phyloP scores from a whole-genome alignment of 495 filamentous ascomycete genomes.

The Daldinia caldariorum region DNA sequence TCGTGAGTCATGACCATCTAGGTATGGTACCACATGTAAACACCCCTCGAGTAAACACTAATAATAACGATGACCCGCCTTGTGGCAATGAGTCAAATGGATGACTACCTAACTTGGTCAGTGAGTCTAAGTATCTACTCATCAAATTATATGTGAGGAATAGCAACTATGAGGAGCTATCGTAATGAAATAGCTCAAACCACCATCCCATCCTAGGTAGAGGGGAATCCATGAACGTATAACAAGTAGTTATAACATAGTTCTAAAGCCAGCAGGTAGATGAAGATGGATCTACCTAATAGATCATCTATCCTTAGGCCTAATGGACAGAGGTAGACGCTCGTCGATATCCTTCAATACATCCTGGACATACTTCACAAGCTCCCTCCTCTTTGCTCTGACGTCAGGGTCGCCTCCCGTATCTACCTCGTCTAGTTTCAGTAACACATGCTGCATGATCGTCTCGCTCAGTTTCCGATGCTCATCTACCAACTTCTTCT shows the following conservation, averaged over 20 bases:
- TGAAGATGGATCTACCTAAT: background rate
- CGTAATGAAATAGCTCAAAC: background rate
- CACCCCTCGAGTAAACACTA: background rate
- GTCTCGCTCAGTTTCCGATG: conserved; percentile 84
- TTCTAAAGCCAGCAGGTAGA: conserved; percentile 4
- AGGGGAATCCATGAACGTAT: background rate
- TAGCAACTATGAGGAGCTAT: background rate
- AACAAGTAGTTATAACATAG: background rate
- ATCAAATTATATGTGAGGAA: background rate
- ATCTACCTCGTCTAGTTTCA: conserved; percentile 89
- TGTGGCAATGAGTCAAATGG: background rate
- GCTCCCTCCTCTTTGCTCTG: conserved; percentile 72
- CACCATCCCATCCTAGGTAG: background rate
- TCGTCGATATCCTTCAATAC: conserved; percentile 71
- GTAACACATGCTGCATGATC: conserved; percentile 79
- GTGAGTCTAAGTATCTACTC: background rate
- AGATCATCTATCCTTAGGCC: conserved; percentile 31
- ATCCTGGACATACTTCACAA: conserved; percentile 79
- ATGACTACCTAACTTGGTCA: background rate
- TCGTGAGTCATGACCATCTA: no score
- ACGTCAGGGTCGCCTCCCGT: conserved; percentile 71
- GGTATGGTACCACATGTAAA: background rate
- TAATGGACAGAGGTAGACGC: conserved; percentile 15
- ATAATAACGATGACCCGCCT: background rate
- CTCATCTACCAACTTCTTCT: conserved; percentile 76